Percentiles rank a stretch among this genome's conserved stretches.
Conservation (phyloP, 139 green algal genomes). For the Chlamydomonas sphaeroides region DNA sequence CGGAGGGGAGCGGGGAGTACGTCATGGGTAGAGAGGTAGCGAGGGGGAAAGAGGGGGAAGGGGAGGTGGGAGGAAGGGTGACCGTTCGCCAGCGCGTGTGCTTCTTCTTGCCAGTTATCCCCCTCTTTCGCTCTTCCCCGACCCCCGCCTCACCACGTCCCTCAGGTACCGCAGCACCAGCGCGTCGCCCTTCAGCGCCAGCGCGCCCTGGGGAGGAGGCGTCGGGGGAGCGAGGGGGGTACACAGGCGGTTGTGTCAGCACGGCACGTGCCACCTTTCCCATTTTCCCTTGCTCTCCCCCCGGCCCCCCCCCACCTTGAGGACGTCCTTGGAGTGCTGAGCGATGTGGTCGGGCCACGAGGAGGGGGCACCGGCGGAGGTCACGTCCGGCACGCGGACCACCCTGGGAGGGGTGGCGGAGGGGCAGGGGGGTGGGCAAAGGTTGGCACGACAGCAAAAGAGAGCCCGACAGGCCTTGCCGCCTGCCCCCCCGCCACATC, state of each 20-base stretch:
- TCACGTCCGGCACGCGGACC: constrained; percentile 55
- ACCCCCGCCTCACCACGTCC: constrained; percentile 55
- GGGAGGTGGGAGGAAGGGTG: no score
- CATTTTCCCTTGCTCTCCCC: neutral
- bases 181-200: constrained; percentile 72
- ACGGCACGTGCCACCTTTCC: no score
- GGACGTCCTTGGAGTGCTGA: constrained; percentile 79
- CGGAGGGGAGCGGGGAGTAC: neutral
- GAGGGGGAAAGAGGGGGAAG: no score
- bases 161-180: constrained; percentile 80
- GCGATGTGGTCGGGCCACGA: constrained; percentile 81
- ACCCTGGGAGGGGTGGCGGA: constrained; percentile 42
- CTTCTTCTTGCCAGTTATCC: no score
- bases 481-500: no score
- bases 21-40: neutral
- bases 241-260: no score
- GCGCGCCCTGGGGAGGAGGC: constrained; percentile 54
- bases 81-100: no score
- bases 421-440: no score
- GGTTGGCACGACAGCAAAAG: no score
- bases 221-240: no score
- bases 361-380: constrained; percentile 27
- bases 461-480: no score
- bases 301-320: constrained; percentile 38
- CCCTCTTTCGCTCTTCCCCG: no score